phyloP scores from a whole-genome alignment of 164 flowering plant species.

The Cinnamomum chago region DNA sequence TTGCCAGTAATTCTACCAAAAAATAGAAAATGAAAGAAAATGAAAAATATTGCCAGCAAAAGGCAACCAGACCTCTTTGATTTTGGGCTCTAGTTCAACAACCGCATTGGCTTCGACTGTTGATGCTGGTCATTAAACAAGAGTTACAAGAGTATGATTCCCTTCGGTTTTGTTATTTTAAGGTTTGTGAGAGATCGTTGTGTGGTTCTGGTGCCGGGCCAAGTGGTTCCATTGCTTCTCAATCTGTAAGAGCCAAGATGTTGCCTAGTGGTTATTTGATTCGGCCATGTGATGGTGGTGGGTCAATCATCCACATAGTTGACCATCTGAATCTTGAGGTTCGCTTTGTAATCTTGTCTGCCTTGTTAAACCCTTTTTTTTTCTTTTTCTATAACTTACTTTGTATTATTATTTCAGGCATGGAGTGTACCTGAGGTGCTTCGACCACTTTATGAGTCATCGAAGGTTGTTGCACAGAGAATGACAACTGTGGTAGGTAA shows the following conservation, averaged over 20 bases:
- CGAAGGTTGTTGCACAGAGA: conserved; percentile 81
- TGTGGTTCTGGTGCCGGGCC: conserved; percentile 85
- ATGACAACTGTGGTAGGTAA: conserved; percentile 83
- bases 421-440: conserved; percentile 91
- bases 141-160: too few relatives aligned
- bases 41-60: too few relatives aligned
- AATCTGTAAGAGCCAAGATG: conserved; percentile 84
- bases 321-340: conserved; percentile 95
- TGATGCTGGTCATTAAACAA: background rate
- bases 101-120: background rate
- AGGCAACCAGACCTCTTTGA: background rate
- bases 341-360: background rate
- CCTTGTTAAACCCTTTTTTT: background rate
- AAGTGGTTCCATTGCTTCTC: conserved; percentile 57
- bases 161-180: background rate
- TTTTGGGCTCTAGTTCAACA: background rate
- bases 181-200: conserved; percentile 95
- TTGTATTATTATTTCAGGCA: conserved; percentile 39
- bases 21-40: too few relatives aligned
- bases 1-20: background rate
- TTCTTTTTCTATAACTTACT: background rate
- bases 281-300: conserved; percentile 94
- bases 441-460: conserved; percentile 88
- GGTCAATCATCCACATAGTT: conserved; percentile 87
- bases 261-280: conserved; percentile 91